Evolutionary conservation across 1,284 basidiomycete genomes (phyloP), one percentile per base, ranked within the genome.

Genomic region (Golubevia sp.): DNA sequence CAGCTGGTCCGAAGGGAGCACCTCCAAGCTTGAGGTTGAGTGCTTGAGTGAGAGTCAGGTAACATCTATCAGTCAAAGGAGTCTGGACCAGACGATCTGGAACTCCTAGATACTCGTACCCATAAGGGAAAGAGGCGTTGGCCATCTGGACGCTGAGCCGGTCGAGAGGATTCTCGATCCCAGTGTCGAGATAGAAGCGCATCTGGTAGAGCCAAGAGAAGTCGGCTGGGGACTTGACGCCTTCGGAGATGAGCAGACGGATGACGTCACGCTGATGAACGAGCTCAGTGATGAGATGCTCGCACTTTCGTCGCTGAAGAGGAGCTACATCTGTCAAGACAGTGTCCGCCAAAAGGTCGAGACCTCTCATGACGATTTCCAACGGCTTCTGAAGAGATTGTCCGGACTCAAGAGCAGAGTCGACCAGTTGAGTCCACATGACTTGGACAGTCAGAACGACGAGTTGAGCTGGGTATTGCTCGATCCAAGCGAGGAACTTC

Each of bases 141-240:
- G 97, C 96, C 74, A 93, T 92, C 64, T 89, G 90, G 67, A 97
- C 91, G 7, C 88, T 86, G 18, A 97, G 87, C 25, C 93, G 87
- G 25, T 94, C 89, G 49, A 97, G 86, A 0, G 94, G 91, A 71
- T 92, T 91, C 48, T 90, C 88, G 13, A 88, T 81, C 0, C 85
- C 82, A 15, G 87, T 86, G 76, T 97, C 90, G 53, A 97, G 88
- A 84, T 99, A 98, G 87, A 95, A 99, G 6, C 97, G 92, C 96
- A 99, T 98, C 83, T 99, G 95, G 74, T 94, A 97, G 8, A 98
- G 86, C 97, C 97, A 99, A 4, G 89, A 88, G 84, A 99, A 99
- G 62, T 88, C 88, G 70, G 89, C 90, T 63, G 88, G 85, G 66
- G 91, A 90, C 1, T 85, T 69, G 8, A 92, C 88, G n/a, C 86